phyloP scores from a whole-genome alignment of 768 basidiomycete species.

The Pleurotus tuoliensis region DNA sequence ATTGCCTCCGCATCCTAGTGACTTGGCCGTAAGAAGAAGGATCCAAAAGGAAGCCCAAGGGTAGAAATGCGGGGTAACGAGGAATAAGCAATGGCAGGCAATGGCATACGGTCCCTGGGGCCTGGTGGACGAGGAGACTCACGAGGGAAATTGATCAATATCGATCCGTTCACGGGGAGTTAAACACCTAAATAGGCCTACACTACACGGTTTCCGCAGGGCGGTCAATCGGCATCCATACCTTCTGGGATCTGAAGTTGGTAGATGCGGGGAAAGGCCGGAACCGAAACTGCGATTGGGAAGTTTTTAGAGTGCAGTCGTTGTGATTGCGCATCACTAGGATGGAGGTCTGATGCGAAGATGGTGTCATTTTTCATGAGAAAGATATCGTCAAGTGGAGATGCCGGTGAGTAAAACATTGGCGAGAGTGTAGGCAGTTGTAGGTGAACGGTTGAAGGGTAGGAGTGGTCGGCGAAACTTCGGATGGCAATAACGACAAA shows the following conservation, averaged over 20 bases:
- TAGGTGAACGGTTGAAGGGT: not conserved
- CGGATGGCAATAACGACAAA: not conserved
- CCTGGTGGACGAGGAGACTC: not conserved
- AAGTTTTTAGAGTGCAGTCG: not conserved
- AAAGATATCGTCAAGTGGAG: not conserved
- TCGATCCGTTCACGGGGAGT: constrained; percentile 7
- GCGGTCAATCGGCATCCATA: constrained; percentile 1
- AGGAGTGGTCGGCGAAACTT: constrained; percentile 3
- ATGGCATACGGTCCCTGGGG: constrained; percentile 2
- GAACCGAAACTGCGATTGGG: not conserved
- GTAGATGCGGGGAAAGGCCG: constrained; percentile 2
- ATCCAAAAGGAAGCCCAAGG: constrained; percentile 4
- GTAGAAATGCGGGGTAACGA: constrained; percentile 10
- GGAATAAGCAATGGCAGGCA: constrained; percentile 9
- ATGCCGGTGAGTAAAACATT: not conserved
- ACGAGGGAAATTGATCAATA: not conserved
- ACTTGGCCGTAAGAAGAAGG: constrained; percentile 3
- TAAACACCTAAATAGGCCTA: not conserved
- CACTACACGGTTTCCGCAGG: not conserved
- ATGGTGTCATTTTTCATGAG: not conserved
- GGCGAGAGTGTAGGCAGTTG: not conserved
- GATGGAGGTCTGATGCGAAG: not conserved
- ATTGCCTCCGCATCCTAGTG: constrained; percentile 7
- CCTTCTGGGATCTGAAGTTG: not conserved
- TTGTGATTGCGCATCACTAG: not conserved